Percentiles rank a stretch among this genome's conserved stretches.
phyloP scores from a whole-genome alignment of 2,329 filamentous ascomycete genomes.

The Diaporthe citriasiana region DNA sequence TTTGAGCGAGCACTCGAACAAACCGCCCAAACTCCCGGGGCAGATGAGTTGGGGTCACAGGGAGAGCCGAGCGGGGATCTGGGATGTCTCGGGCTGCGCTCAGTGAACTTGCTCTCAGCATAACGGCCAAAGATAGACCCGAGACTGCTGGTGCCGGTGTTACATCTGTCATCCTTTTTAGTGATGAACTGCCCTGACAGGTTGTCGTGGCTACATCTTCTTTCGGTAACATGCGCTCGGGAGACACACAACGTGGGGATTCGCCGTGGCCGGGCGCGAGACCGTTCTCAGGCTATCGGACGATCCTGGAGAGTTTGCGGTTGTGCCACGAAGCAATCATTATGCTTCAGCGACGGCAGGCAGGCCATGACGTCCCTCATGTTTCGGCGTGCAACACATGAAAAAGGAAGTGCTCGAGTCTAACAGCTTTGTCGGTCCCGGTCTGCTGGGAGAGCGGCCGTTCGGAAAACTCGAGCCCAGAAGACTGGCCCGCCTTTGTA shows the following conservation, averaged over 20 bases:
- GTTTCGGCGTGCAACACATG: conserved; percentile 26
- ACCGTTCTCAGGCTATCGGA: not conserved
- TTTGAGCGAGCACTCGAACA: not conserved
- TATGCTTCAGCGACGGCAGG: conserved; percentile 20
- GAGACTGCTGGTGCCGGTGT: conserved; percentile 10
- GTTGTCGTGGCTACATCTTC: not conserved
- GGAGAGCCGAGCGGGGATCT: conserved; percentile 22
- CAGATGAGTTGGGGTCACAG: conserved; percentile 8
- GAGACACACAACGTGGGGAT: not conserved
- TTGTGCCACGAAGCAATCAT: not conserved
- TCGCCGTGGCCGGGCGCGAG: conserved; percentile 11
- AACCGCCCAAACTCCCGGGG: conserved; percentile 14
- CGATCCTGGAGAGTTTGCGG: conserved; percentile 23
- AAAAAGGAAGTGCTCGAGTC: conserved; percentile 10
- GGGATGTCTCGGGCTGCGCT: not conserved
- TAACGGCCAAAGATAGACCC: conserved; percentile 21
- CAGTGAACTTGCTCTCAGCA: conserved; percentile 2
- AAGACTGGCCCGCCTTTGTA: not conserved
- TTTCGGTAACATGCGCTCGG: not conserved
- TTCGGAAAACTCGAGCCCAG: conserved; percentile 1
- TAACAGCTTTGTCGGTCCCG: conserved; percentile 10
- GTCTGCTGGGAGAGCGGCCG: conserved; percentile 24
- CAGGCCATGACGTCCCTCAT: conserved; percentile 19
- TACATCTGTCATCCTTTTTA: conserved; percentile 6
- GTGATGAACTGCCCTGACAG: conserved; percentile 17